Evolutionary conservation across 2,329 filamentous ascomycete genomes (phyloP), one percentile per base, ranked within the genome.

Genomic region (Penicillium fuscoglaucum): DNA sequence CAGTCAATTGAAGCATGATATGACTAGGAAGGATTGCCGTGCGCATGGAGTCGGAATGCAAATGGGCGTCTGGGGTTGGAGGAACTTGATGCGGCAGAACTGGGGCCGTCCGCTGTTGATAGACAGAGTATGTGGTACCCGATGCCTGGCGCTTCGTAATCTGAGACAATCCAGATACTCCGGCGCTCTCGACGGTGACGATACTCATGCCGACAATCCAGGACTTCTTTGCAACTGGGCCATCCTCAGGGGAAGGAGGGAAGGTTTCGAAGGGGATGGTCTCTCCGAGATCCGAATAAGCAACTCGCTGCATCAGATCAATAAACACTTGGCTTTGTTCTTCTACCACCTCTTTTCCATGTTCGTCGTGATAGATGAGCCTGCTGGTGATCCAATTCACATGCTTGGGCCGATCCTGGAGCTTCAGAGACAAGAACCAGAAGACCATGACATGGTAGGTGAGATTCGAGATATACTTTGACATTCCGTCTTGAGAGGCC

Each of bases 401-500:
- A 64, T 96, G 88, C 61, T 86, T 90, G 35, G 88, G 85, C 51
- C 95, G 87, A 71, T 97, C 92, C 39, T 88, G 85, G 52, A 96
- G 83, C 69, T 91, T 93, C 66, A 99, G 75, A 1, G 92, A 90
- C 66, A 99, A 82, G 72, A 98, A 99, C 95, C 95, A 99, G 72
- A 96, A 97, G 1, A 92, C 89, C 64, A 99, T 93, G 66, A 96
- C 91, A 72, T 98, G 93, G 72, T 96, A 96, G 9, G 93, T 93
- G 52, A 98, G 80, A 1, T 92, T 90, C 73, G 96, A 95, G 28
- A 99, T 91, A 72, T 99, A 99, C 74, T 95, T 90, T 5, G 93
- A 92, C 50, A 96, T 81, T 64, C 95, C 91, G 61, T 95, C 90
- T 8, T 87, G 81, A 61, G 78, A 76, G 52, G 63, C 71, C 56